Base-by-base conservation (phyloP, 2,329 filamentous ascomycete species). In the Penicillium sp. region DNA sequence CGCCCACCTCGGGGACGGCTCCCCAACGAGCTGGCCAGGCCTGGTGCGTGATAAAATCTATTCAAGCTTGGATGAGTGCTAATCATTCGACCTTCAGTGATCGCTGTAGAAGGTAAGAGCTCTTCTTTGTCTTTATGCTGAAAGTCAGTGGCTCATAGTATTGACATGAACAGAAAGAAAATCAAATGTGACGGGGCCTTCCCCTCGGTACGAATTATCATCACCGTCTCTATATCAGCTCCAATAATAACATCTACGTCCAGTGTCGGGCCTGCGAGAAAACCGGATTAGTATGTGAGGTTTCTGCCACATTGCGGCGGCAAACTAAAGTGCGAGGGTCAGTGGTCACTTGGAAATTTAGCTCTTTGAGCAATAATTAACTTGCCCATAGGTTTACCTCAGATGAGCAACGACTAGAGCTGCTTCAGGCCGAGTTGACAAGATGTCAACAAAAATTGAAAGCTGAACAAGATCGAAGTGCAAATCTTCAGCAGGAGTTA, bases 11-110 rank as follows among this genome's bases (percentile, higher is more conserved):
- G n/a, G 34, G 4, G 11, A n/a, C 34, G 11, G n/a, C 13, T 36
- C n/a, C 34, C 5, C 34, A n/a, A 13, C 34, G 34, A 36, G 34
- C n/a, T n/a, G 34, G 34, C 14, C 34, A 36, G 34, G 34, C 34
- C 3, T 36, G 34, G 34, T 36, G 5, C n/a, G 34, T 36, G 34
- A 36, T n/a, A 7, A 4, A n/a, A n/a, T n/a, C 34, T 3, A 36
- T 5, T n/a, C 13, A 6, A 36, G 34, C 34, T n/a, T n/a, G 13
- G 13, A 36, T 36, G 34, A n/a, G 6, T 36, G 34, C 34, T 1
- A 77, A 69, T 42, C 69, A 63, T 41, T 80, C 71, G 52, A 78
- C 79, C 45, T 68, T 32, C 27, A 53, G 51, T 39, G 51, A 54
- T 45, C 51, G 51, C 13, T 54, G 51, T 31, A 54, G 51, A 40